These are phyloP conservation scores for Lumnitzera racemosa DNA, from an alignment of 345 rosid genomes.

Conservation along the genomic window DNA sequence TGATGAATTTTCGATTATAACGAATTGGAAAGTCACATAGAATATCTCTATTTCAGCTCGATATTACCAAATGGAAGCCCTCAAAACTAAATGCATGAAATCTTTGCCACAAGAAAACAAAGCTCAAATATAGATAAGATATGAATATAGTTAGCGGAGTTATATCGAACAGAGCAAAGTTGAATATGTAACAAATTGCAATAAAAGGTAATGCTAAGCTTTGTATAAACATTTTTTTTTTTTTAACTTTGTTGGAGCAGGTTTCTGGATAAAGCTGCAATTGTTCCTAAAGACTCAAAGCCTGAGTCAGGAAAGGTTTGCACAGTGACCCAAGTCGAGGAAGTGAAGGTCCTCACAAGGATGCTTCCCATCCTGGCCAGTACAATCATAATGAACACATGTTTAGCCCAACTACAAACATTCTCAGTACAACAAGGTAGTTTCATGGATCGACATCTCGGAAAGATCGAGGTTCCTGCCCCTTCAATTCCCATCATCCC, in stretches of 20 bases:
- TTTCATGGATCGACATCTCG: conserved; percentile 26
- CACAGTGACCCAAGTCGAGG: conserved; percentile 47
- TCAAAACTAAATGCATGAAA: too few species aligned
- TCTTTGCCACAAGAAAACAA: too few species aligned
- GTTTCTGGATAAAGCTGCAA: conserved; percentile 39
- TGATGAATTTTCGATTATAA: too few species aligned
- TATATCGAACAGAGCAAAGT: too few species aligned
- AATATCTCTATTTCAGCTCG: too few species aligned
- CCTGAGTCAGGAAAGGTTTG: conserved; percentile 22
- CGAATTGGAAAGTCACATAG: too few species aligned
- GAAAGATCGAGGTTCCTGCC: conserved; percentile 24
- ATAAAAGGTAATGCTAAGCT: too few species aligned
- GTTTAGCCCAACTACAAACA: conserved; percentile 37
- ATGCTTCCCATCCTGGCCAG: conserved; percentile 37
- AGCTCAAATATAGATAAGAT: too few species aligned
- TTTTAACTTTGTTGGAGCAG: conserved; percentile 12
- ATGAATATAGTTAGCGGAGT: too few species aligned
- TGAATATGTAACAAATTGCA: too few species aligned
- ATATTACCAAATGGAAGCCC: too few species aligned
- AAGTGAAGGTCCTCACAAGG: conserved; percentile 35
- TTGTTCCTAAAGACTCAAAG: conserved; percentile 10
- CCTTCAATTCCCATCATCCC: conserved; percentile 35
- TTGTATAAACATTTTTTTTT: neutral
- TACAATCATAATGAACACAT: conserved; percentile 35
- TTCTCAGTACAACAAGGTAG: conserved; percentile 32